phyloP scores from a whole-genome alignment of 1,284 basidiomycete genomes.

The Mycena citricolor region DNA sequence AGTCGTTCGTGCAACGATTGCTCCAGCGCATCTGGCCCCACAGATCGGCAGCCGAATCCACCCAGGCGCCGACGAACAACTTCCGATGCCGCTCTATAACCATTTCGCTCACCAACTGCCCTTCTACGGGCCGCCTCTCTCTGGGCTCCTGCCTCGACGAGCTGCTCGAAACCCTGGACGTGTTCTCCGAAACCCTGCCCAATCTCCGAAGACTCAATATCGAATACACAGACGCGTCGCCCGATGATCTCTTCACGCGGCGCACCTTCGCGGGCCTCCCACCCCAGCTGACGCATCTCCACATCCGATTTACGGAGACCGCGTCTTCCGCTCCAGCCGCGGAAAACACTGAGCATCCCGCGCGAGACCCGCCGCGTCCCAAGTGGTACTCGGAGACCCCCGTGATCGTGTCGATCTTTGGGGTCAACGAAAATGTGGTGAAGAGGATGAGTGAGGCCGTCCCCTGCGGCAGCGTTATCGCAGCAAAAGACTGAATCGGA shows the following conservation, averaged over 20 bases:
- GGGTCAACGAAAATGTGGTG: no score
- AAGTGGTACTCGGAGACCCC: no score
- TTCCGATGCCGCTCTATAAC: slow-evolving; percentile 1
- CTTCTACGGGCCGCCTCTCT: not conserved
- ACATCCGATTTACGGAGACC: not conserved
- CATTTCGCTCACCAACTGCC: not conserved
- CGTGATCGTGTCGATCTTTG: no score
- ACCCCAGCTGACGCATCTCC: not conserved
- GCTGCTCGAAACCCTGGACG: slow-evolving; percentile 10
- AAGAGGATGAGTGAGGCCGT: no score
- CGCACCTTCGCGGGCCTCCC: not conserved
- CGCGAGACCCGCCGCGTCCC: no score
- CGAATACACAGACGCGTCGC: not conserved
- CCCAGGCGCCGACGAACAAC: not conserved
- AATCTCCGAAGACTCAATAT: not conserved
- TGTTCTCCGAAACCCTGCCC: not conserved
- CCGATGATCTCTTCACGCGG: not conserved
- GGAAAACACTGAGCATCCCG: no score
- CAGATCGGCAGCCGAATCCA: no score
- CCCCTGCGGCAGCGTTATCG: no score
- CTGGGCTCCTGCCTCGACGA: slow-evolving; percentile 13
- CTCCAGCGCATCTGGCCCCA: no score
- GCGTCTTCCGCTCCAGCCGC: no score
- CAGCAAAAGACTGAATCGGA: no score
- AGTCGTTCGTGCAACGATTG: no score